Percentiles rank a stretch among this genome's conserved stretches.
Conservation (phyloP, 441 rosid species). For the Adansonia madagascariensis region DNA sequence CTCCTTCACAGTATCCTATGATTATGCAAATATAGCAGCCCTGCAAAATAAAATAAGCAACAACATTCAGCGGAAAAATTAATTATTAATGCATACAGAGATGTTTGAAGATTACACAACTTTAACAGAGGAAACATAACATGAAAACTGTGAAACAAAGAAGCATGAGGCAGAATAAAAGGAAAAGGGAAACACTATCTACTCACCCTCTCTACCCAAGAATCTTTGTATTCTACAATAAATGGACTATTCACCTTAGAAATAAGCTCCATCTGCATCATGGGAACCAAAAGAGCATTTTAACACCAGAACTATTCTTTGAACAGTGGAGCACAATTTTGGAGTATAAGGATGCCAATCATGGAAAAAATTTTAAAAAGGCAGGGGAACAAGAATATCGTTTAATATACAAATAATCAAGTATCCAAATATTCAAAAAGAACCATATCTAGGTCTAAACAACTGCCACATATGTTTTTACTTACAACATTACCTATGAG, state of each 20-base stretch:
- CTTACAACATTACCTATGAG: not conserved
- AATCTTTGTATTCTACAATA: constrained; percentile 81
- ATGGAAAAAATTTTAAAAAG: not conserved
- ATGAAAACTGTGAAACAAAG: constrained; percentile 18
- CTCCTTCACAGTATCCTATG: constrained; percentile 86
- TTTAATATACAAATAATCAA: not conserved
- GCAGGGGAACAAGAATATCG: not conserved
- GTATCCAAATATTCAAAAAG: not conserved
- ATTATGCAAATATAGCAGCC: constrained; percentile 91
- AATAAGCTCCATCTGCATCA: constrained; percentile 79
- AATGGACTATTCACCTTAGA: constrained; percentile 73
- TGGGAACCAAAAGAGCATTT: constrained; percentile 31
- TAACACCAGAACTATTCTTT: not conserved
- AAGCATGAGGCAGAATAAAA: constrained; percentile 6
- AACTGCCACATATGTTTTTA: not conserved
- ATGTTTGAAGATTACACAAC: not conserved
- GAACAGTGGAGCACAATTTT: not conserved
- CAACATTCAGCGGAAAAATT: not conserved
- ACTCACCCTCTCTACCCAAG: constrained; percentile 88
- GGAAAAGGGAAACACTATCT: constrained; percentile 15
- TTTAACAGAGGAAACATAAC: not conserved
- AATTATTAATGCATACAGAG: not conserved
- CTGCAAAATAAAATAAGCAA: constrained; percentile 42
- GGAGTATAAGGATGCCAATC: not conserved
- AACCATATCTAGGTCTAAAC: not conserved